Percentiles rank a stretch among this genome's conserved stretches.
Evolutionary conservation across 2,329 filamentous ascomycete species (phyloP).

Genomic region (Paracorniculantispora psalliotae): DNA sequence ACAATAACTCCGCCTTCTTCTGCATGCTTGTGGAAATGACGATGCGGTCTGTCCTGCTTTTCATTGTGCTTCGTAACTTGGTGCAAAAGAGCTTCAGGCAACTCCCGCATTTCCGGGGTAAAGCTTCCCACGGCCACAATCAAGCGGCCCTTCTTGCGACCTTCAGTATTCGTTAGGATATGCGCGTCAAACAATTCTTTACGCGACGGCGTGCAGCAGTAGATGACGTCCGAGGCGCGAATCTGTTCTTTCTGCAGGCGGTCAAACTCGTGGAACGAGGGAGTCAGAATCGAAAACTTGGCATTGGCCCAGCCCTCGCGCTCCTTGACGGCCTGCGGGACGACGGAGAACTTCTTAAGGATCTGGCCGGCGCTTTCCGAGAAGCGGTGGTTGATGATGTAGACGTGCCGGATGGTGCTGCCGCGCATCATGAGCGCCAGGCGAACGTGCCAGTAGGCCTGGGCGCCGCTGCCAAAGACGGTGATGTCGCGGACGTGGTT

Average conservation of each 20-base stretch:
- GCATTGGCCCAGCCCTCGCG: conserved; percentile 59
- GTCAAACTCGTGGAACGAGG: conserved; percentile 62
- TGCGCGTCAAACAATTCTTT: conserved; percentile 69
- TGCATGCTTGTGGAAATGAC: conserved; percentile 64
- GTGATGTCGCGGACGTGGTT: conserved; percentile 67
- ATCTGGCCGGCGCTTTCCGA: conserved; percentile 50
- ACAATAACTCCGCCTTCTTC: conserved; percentile 61
- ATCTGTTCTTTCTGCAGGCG: conserved; percentile 67
- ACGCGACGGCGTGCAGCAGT: conserved; percentile 78
- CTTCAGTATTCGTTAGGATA: conserved; percentile 68
- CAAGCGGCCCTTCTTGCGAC: conserved; percentile 63
- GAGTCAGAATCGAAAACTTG: conserved; percentile 66
- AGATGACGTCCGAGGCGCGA: conserved; percentile 70
- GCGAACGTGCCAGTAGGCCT: conserved; percentile 92
- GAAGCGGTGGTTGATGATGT: conserved; percentile 76
- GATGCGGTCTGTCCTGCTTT: conserved; percentile 36
- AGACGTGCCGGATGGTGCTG: conserved; percentile 67
- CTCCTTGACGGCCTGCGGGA: conserved; percentile 40
- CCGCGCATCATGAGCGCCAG: conserved; percentile 72
- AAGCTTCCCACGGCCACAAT: conserved; percentile 69
- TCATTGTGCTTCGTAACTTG: conserved; percentile 51
- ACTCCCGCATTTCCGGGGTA: conserved; percentile 70
- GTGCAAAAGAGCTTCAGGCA: conserved; percentile 70
- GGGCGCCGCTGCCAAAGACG: conserved; percentile 82
- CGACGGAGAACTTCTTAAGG: conserved; percentile 42